Evolutionary conservation across 108 stramenopile species (phyloP).

Genomic region (Skeletonema menzelii): DNA sequence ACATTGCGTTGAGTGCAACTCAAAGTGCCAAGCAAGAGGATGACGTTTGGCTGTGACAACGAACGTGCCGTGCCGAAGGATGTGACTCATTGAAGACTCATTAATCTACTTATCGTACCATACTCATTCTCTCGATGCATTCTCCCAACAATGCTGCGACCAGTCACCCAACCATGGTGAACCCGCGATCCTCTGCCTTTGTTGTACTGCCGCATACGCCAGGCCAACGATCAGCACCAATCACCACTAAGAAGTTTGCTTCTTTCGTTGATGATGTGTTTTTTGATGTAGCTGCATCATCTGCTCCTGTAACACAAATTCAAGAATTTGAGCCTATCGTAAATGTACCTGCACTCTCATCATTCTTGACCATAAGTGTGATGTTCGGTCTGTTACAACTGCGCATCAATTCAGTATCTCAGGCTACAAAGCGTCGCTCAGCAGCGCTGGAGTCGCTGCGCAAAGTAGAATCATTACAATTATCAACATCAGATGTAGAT

Average conservation of each 20-base stretch:
- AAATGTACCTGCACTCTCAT: slow-evolving; percentile 57
- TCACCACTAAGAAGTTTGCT: background rate
- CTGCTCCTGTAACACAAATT: slow-evolving; percentile 7
- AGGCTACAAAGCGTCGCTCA: slow-evolving; percentile 56
- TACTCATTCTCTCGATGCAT: too few relatives aligned
- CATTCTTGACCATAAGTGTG: slow-evolving; percentile 58
- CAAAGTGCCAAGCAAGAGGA: too few relatives aligned
- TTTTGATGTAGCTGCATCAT: background rate
- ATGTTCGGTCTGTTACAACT: slow-evolving; percentile 54
- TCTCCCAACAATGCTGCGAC: too few relatives aligned
- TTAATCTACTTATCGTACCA: too few relatives aligned
- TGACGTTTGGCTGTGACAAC: too few relatives aligned
- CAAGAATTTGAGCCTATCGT: slow-evolving; percentile 61
- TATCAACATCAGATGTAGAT: slow-evolving; percentile 32
- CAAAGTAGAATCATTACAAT: slow-evolving; percentile 49
- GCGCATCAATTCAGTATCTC: slow-evolving; percentile 57
- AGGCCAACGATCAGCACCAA: background rate
- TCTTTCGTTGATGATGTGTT: background rate
- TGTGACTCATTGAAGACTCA: too few relatives aligned
- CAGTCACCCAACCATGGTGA: background rate
- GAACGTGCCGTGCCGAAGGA: too few relatives aligned
- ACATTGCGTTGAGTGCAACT: too few relatives aligned
- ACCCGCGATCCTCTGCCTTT: background rate
- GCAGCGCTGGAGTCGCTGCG: slow-evolving; percentile 47
- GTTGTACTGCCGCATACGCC: background rate